Evolutionary conservation across 2,329 filamentous ascomycete genomes (phyloP), one percentile per base, ranked within the genome.

Genomic region (Aspergillus vadensis): DNA sequence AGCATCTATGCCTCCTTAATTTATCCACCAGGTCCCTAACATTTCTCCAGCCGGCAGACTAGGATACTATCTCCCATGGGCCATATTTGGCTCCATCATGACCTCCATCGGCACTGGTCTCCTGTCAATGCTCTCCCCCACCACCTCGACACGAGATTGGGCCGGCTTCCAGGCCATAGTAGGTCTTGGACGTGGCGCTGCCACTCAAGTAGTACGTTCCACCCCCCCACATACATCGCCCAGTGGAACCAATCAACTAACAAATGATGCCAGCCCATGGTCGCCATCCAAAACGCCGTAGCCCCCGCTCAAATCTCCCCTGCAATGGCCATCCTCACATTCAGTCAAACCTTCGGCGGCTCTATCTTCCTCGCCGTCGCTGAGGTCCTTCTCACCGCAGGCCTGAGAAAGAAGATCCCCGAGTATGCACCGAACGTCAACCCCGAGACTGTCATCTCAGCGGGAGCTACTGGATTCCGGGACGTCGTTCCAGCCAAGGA

Each of bases 351-450:
- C 2, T 73, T 80, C n/a, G 74, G 75, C n/a, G 78, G 77, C 2
- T 72, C 77, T 0, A 54, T 86, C 1, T 85, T 85, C 61, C 77
- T 86, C 27, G 79, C 79, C 3, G 76, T 84, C 23, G 83, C 75
- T 0, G 79, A 86, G 63, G 80, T 79, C 57, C 77, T 86, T 15
- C 82, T 84, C 68, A 71, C 74, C 4, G 77, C 79, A 50, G 70
- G 70, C 1, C 67, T 83, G 0, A 62, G 77, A n/a, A 64, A 63
- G 1, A 69, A 67, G 4, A 64, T 81, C 2, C 64, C 67, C 3
- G 52, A 63, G 15, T 72, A 74, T 10, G 70, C 77, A 2, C 77
- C 79, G 1, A 64, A 59, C 9, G 67, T 80, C 6, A 64, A 77
- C 43, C 63, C 77, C 1, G 63, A 66, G 1, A 52, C 60, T 1